These are phyloP conservation scores for Lentinula edodes DNA, from an alignment of 768 basidiomycete genomes.

Conservation along the genomic window DNA sequence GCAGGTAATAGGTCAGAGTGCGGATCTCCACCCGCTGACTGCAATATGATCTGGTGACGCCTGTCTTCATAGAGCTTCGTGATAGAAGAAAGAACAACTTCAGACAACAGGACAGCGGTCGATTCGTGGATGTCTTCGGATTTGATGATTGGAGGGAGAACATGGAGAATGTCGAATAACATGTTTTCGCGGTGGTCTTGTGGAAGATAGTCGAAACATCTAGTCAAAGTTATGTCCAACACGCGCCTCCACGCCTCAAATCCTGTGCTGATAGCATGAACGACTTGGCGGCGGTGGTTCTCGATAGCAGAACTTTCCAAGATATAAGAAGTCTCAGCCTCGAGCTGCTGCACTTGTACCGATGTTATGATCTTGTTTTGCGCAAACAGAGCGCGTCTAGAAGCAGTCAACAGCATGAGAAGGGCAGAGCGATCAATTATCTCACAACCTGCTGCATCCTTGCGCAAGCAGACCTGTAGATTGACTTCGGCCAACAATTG, in stretches of 20 bases:
- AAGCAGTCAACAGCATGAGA: conserved; percentile 57
- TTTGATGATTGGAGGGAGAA: conserved; percentile 65
- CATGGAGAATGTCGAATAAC: conserved; percentile 84
- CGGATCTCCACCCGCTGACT: conserved; percentile 57
- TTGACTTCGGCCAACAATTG: conserved; percentile 64
- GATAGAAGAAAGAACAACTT: conserved; percentile 73
- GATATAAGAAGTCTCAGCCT: conserved; percentile 67
- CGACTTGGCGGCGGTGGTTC: conserved; percentile 82
- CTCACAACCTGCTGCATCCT: conserved; percentile 71
- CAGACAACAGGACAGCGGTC: conserved; percentile 79
- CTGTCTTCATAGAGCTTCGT: conserved; percentile 87
- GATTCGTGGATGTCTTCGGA: conserved; percentile 62
- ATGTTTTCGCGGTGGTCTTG: conserved; percentile 82
- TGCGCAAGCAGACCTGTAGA: conserved; percentile 62
- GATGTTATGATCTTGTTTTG: conserved; percentile 63
- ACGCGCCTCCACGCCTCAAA: conserved; percentile 84
- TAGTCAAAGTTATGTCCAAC: conserved; percentile 79
- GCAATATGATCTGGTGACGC: conserved; percentile 61
- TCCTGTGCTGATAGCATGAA: conserved; percentile 60
- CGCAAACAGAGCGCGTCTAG: conserved; percentile 55
- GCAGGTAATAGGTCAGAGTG: conserved; percentile 69
- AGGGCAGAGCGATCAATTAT: conserved; percentile 74
- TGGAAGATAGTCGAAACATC: conserved; percentile 80
- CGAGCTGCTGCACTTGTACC: conserved; percentile 60
- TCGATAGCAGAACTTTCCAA: conserved; percentile 81